Evolutionary conservation across 2,329 filamentous ascomycete species (phyloP), one percentile per base, ranked within the genome.

Genomic region (Aspergillus persii): DNA sequence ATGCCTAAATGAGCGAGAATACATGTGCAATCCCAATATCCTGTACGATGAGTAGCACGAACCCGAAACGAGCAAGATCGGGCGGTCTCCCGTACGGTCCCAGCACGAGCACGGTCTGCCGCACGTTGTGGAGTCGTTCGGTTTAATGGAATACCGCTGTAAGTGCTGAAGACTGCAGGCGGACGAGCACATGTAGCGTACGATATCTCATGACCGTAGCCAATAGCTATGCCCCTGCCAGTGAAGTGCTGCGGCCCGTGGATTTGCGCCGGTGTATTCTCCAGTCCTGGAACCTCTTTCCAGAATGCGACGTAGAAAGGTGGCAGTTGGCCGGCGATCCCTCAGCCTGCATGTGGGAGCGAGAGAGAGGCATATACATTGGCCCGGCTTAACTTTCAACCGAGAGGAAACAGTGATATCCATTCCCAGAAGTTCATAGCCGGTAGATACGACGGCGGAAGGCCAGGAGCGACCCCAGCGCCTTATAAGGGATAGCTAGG

Each of bases 11-110:
- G 30, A 53, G 39, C n/a, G 30, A 53, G 12, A 57, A 49, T 29
- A 53, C 49, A 1, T 39, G 55, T 8, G 18, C 44, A 23, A 53
- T 48, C 50, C 30, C 50, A 23, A 53, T 39, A 49, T 57, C 55
- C 50, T 57, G 41, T 29, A 57, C 39, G 8, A 57, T 53, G 11
- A 57, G 50, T 6, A 57, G 50, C 50, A 53, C 41, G 29, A 39
- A 49, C 4, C 50, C 39, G 30, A 57, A 57, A 33, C n/a, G 49
- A 41, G 41, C 56, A 7, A 57, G 56, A 53, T 49, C 50, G 1
- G 41, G 49, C 50, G 56, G 50, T 57, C 50, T 36, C 30, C 56
- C 41, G 18, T 53, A 53, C 6, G 56, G 50, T 4, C 50, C 56
- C 7, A 57, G 50, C 44, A 57, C 41, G 41, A 49, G 50, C 49